Conservation (phyloP, 345 rosid species). For the Salix purpurea region DNA sequence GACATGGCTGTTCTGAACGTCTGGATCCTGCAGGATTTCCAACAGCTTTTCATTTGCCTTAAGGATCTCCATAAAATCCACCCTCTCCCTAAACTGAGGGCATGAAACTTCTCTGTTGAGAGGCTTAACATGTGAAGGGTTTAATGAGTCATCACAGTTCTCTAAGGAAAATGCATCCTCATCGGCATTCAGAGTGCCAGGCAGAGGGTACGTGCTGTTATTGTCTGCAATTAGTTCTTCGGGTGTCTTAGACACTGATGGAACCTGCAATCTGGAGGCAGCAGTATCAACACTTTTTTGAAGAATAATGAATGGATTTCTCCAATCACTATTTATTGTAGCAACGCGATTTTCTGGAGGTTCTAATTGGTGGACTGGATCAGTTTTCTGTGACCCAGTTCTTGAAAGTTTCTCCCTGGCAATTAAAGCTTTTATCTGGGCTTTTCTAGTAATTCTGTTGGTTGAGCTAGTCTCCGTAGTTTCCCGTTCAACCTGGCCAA, state of each 20-base stretch:
- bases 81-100: constrained; percentile 46
- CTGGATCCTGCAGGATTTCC: constrained; percentile 44
- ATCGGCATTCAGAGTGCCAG: neutral
- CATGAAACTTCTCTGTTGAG: constrained; percentile 17
- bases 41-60: constrained; percentile 52
- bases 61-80: constrained; percentile 55
- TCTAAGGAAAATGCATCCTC: constrained; percentile 6
- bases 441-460: constrained; percentile 10
- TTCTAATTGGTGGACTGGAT: constrained; percentile 22
- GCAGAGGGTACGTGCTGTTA: neutral
- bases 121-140: constrained; percentile 12
- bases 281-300: constrained; percentile 23
- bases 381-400: constrained; percentile 16
- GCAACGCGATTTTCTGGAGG: constrained; percentile 23
- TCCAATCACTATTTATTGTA: constrained; percentile 20
- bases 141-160: constrained; percentile 4
- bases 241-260: constrained; percentile 7
- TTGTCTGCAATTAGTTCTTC: constrained; percentile 1
- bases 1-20: constrained; percentile 26
- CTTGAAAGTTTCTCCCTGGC: constrained; percentile 27
- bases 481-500: constrained; percentile 18
- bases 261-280: constrained; percentile 4
- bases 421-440: constrained; percentile 13
- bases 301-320: constrained; percentile 42
- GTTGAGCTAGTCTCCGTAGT: constrained; percentile 4